phyloP scores from a whole-genome alignment of 176 grass and related monocot genomes.

The Paspalum vaginatum region DNA sequence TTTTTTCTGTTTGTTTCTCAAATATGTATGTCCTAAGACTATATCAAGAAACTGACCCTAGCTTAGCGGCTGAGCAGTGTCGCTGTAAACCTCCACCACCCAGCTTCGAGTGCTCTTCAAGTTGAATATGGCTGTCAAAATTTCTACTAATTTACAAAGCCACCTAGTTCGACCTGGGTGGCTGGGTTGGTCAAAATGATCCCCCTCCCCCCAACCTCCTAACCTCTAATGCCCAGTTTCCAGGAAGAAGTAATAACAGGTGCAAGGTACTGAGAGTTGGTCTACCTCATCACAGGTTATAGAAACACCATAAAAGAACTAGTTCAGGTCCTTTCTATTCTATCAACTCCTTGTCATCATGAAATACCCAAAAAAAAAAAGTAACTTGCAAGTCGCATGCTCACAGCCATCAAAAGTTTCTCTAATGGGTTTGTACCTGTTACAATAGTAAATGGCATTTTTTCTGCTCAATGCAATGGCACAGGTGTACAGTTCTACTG shows the following conservation, averaged over 20 bases:
- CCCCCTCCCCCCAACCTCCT: neutral
- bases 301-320: constrained; percentile 2
- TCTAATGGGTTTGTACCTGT: constrained; percentile 50
- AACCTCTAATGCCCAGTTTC: constrained; percentile 12
- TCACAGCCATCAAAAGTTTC: constrained; percentile 11
- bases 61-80: neutral
- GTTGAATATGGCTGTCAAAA: neutral
- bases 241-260: constrained; percentile 15
- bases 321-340: neutral
- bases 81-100: neutral
- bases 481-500: constrained; percentile 75
- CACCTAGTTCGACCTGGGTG: neutral
- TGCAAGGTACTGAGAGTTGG: neutral
- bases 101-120: neutral
- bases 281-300: constrained; percentile 22
- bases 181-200: neutral
- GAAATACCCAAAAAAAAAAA: neutral
- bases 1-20: neutral
- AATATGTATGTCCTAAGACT: neutral
- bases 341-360: constrained; percentile 7
- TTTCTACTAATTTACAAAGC: neutral
- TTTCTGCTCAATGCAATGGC: constrained; percentile 68
- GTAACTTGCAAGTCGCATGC: neutral
- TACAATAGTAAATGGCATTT: constrained; percentile 84
- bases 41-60: neutral